Evolutionary conservation across 2,329 filamentous ascomycete genomes (phyloP).

Genomic region (Cytospora chrysosperma): DNA sequence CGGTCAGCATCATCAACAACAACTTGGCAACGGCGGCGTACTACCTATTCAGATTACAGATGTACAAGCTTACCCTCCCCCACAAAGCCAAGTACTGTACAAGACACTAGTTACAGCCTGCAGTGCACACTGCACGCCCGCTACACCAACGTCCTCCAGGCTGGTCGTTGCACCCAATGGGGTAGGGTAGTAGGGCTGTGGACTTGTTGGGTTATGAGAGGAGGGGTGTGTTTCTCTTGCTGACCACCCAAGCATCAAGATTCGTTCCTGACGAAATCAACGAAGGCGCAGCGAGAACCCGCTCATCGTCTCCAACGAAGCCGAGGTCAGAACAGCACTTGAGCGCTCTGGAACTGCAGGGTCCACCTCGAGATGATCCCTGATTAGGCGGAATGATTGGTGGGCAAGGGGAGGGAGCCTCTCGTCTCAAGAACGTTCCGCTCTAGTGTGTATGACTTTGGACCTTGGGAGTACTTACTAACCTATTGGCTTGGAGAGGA

Average conservation of each 20-base stretch:
- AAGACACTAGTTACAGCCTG: too few species aligned
- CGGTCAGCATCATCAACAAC: constrained; percentile 4
- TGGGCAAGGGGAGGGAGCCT: background rate
- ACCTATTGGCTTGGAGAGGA: background rate
- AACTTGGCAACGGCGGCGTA: too few species aligned
- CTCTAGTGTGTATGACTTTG: background rate
- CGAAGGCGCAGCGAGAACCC: too few species aligned
- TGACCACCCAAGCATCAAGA: too few species aligned
- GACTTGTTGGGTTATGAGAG: background rate
- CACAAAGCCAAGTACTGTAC: constrained; percentile 5
- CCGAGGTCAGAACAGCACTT: too few species aligned
- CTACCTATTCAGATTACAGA: too few species aligned
- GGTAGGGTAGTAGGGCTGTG: background rate
- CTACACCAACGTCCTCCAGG: background rate
- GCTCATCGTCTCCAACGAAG: too few species aligned
- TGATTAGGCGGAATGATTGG: background rate
- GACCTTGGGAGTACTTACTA: background rate
- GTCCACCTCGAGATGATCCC: background rate
- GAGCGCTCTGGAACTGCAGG: background rate
- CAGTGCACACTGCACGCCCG: background rate
- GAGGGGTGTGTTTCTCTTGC: too few species aligned
- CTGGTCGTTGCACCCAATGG: too few species aligned
- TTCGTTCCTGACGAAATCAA: too few species aligned
- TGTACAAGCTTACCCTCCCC: too few species aligned
- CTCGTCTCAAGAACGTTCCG: background rate